Conservation (phyloP, 257 asterid genomes). For the Solanum chiquidenum region DNA sequence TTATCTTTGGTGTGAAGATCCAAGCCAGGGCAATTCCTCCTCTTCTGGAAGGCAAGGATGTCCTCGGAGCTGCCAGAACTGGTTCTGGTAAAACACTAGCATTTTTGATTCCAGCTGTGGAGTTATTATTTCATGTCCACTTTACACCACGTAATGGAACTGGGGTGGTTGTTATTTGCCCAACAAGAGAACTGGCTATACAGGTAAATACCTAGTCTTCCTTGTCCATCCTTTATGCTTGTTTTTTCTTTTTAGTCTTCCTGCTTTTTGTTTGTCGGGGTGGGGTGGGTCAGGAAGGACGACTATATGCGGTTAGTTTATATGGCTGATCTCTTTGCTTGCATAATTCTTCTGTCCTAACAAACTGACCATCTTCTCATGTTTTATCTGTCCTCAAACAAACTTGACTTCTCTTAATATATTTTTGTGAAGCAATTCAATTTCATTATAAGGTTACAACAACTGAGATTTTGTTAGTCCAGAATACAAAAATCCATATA, state of each 20-base stretch:
- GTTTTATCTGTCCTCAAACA: not conserved
- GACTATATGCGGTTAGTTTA: not conserved
- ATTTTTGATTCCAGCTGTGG: conserved; percentile 80
- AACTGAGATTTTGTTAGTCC: not conserved
- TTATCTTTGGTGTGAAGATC: conserved; percentile 37
- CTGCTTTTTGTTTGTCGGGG: not conserved
- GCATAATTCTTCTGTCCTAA: not conserved
- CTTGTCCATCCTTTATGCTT: not conserved
- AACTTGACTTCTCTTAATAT: not conserved
- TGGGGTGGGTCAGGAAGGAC: not conserved
- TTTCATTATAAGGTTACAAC: not conserved
- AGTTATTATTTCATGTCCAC: conserved; percentile 40
- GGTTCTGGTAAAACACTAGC: conserved; percentile 99
- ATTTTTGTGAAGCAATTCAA: not conserved
- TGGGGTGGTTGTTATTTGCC: conserved; percentile 86
- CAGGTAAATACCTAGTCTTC: conserved; percentile 35
- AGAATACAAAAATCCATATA: not conserved
- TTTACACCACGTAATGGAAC: conserved; percentile 82
- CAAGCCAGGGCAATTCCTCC: conserved; percentile 92
- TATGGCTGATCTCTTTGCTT: not conserved
- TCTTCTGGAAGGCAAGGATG: conserved; percentile 74
- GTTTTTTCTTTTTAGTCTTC: not conserved
- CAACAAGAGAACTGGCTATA: conserved; percentile 92
- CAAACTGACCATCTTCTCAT: not conserved
- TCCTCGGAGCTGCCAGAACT: conserved; percentile 98